Evolutionary conservation across 1,139 yeast species (phyloP).

Genomic region (Suhomyces kunorum): DNA sequence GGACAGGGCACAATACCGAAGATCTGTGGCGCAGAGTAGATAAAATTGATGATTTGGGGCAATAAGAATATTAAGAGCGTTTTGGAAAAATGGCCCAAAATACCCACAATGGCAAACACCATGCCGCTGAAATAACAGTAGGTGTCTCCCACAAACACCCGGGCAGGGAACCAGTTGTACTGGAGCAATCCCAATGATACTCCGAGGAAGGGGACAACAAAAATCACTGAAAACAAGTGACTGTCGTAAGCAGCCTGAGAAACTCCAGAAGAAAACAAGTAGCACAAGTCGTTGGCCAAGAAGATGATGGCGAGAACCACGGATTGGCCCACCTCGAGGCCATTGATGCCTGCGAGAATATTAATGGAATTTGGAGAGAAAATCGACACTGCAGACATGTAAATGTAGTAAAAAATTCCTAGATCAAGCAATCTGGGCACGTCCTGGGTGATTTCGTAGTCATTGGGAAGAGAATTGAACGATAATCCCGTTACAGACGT

Average conservation of each 20-base stretch:
- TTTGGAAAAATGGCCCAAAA: constrained; percentile 93
- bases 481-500: constrained; percentile 40
- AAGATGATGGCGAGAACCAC: constrained; percentile 72
- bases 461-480: constrained; percentile 39
- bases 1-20: constrained; percentile 90
- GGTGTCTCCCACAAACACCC: constrained; percentile 95
- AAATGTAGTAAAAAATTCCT: constrained; percentile 75
- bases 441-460: constrained; percentile 31
- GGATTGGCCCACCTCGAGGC: constrained; percentile 94
- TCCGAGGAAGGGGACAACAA: constrained; percentile 84
- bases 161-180: constrained; percentile 88
- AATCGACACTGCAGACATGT: constrained; percentile 89
- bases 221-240: constrained; percentile 77
- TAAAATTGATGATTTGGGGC: constrained; percentile 87
- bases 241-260: constrained; percentile 72
- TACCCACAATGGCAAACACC: constrained; percentile 98
- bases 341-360: constrained; percentile 93
- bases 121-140: constrained; percentile 97
- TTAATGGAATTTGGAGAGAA: constrained; percentile 97
- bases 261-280: constrained; percentile 45
- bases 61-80: constrained; percentile 81
- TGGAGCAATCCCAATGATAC: constrained; percentile 75
- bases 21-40: constrained; percentile 88
- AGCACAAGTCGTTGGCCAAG: constrained; percentile 73
- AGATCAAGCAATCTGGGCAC: constrained; percentile 62